Base-by-base conservation (phyloP, 1,284 basidiomycete genomes). In the Heterobasidion occidentale region DNA sequence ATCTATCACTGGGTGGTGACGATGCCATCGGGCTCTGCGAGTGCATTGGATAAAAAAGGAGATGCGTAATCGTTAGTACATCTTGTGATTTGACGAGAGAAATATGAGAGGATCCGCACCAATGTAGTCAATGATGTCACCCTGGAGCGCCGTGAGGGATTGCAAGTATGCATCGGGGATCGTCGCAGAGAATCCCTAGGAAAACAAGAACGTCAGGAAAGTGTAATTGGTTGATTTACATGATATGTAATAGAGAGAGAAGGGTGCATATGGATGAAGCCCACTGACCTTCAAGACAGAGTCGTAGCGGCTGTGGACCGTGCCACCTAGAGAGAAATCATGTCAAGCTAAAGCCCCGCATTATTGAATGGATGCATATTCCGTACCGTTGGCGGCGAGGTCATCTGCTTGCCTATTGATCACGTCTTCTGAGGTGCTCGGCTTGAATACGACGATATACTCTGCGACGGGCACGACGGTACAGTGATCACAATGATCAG, bases 371-470 rank as follows among this genome's bases (percentile, higher is more conserved):
- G 34, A 7, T 35, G 19, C 19, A 38, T 15, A 59, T 58, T 72
- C 1, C 72, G 62, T 74, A 83, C 52, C 62, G 61, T 50, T 75
- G 52, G 20, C 14, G 36, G 66, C 64, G 11, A 84, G 71, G 4
- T 74, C 66, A 0, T 68, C 57, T 2, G 65, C 72, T 58, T 77
- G 78, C 55, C 77, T 63, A 44, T 78, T 61, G 48, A 85, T 72
- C 53, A 76, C 65, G 1, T 73, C 74, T 36, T 68, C 51, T n/a
- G 75, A 66, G 53, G 73, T 77, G 47, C 58, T 55, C 9, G 77
- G 68, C 64, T 83, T 83, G 72, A 84, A 84, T n/a, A 81, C 74
- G 47, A 84, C 76, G 59, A 84, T 82, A 65, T 75, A 83, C 60
- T 68, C 79, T 81, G 27, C 27, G 27, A 46, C 19, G 46, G 17